Evolutionary conservation across 495 filamentous ascomycete species (phyloP).

Genomic region (Neurospora sp.): DNA sequence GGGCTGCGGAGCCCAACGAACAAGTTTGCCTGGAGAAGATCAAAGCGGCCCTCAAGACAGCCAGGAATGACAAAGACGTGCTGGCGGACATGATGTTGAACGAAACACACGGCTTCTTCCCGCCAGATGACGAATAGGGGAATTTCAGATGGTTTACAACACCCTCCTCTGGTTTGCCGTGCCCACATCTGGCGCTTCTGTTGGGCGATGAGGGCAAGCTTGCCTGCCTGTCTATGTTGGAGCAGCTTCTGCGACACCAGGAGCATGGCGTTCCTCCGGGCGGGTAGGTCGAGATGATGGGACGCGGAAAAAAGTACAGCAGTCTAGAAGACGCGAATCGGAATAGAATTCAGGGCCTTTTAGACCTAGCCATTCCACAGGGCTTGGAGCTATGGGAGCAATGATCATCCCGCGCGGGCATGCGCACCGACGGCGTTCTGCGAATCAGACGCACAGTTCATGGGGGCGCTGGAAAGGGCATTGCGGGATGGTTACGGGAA

Average conservation of each 20-base stretch:
- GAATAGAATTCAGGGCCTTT: not conserved
- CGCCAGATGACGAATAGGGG: not conserved
- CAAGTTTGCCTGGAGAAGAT: conserved; percentile 57
- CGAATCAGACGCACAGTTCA: not conserved
- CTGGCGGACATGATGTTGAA: conserved; percentile 59
- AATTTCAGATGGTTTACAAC: not conserved
- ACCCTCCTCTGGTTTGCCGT: not conserved
- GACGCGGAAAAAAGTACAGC: not conserved
- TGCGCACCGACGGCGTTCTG: not conserved
- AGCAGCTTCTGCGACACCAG: not conserved
- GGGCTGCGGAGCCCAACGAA: conserved; percentile 53
- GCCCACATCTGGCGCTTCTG: not conserved
- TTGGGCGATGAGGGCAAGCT: not conserved
- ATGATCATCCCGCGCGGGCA: not conserved
- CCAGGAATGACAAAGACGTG: conserved; percentile 68
- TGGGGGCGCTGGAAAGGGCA: not conserved
- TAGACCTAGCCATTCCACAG: not conserved
- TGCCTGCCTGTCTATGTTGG: not conserved
- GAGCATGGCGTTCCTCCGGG: not conserved
- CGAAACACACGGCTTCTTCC: not conserved
- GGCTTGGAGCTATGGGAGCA: not conserved
- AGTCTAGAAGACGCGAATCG: not conserved
- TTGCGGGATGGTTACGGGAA: not conserved
- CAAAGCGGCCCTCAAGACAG: conserved; percentile 53
- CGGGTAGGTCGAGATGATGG: not conserved